Percentiles rank a stretch among this genome's conserved stretches.
Conservation (phyloP, 306 rosid species). For the Begonia fuchsioides region DNA sequence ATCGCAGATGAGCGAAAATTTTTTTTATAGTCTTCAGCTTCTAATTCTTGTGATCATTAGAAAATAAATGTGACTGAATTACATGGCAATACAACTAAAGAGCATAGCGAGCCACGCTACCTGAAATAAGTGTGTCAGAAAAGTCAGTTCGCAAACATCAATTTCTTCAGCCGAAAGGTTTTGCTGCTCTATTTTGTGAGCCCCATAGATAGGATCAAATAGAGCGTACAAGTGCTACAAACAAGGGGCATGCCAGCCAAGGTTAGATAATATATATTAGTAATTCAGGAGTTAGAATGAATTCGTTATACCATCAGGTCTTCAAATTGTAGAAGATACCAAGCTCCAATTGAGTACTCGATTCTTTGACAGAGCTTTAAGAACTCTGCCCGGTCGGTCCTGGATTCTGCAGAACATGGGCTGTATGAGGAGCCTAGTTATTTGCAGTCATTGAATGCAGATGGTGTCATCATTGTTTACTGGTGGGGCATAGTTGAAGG, state of each 20-base stretch:
- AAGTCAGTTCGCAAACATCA: slow-evolving; percentile 74
- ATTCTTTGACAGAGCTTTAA: slow-evolving; percentile 72
- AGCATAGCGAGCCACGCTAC: slow-evolving; percentile 14
- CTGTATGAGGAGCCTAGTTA: slow-evolving; percentile 36
- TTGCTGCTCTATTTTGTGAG: slow-evolving; percentile 60
- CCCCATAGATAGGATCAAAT: slow-evolving; percentile 66
- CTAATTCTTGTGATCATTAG: too few relatives aligned
- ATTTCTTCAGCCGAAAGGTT: slow-evolving; percentile 36
- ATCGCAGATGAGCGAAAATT: too few relatives aligned
- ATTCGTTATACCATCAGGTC: slow-evolving; percentile 61
- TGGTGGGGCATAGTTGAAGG: slow-evolving; percentile 99
- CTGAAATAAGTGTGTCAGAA: slow-evolving; percentile 65
- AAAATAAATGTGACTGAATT: too few relatives aligned
- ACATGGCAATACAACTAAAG: too few relatives aligned
- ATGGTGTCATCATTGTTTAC: slow-evolving; percentile 76
- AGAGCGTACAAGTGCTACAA: slow-evolving; percentile 77
- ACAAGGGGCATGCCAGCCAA: neutral
- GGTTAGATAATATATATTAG: too few relatives aligned
- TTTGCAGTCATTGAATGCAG: slow-evolving; percentile 56
- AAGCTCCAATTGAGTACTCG: slow-evolving; percentile 87
- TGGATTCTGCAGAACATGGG: slow-evolving; percentile 31
- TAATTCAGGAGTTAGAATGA: neutral
- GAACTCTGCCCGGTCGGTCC: slow-evolving; percentile 68
- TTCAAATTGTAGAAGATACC: slow-evolving; percentile 89
- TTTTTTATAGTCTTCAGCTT: too few relatives aligned